phyloP scores from a whole-genome alignment of 441 rosid genomes.

The Melastoma candidum region DNA sequence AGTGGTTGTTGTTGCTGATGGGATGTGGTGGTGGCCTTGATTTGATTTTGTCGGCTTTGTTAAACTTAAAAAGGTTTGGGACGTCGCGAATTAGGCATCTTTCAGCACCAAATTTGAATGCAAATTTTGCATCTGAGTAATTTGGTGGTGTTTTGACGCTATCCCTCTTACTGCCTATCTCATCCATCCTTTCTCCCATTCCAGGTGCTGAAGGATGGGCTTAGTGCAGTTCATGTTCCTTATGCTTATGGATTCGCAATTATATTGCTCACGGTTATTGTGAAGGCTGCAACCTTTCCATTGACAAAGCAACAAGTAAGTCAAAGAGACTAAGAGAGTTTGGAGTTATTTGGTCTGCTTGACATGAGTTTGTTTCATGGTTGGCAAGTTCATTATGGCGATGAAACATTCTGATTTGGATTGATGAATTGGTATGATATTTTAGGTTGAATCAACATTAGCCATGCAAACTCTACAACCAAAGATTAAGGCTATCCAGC shows the following conservation, averaged over 20 bases:
- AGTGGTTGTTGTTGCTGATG: slow-evolving; percentile 1
- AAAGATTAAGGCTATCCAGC: slow-evolving; percentile 89
- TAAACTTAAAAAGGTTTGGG: not conserved
- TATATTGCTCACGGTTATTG: slow-evolving; percentile 72
- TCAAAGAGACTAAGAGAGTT: too few relatives aligned
- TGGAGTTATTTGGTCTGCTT: too few relatives aligned
- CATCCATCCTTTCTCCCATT: not conserved
- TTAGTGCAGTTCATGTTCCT: slow-evolving; percentile 65
- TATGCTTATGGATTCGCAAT: slow-evolving; percentile 68
- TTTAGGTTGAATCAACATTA: slow-evolving; percentile 81
- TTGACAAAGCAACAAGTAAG: slow-evolving; percentile 83
- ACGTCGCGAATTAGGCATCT: too few relatives aligned
- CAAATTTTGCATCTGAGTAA: not conserved
- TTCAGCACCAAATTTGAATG: too few relatives aligned
- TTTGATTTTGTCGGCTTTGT: not conserved
- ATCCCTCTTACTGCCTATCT: not conserved
- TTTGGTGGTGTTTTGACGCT: not conserved
- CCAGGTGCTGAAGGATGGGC: slow-evolving; percentile 77
- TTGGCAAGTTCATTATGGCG: too few relatives aligned
- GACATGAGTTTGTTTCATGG: too few relatives aligned
- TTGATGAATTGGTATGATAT: too few relatives aligned
- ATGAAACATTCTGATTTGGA: too few relatives aligned
- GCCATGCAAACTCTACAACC: slow-evolving; percentile 99
- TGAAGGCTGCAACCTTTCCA: slow-evolving; percentile 68
- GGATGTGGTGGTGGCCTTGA: not conserved